Conservation (phyloP, 2,329 filamentous ascomycete species). For the Alternaria gansuensis region DNA sequence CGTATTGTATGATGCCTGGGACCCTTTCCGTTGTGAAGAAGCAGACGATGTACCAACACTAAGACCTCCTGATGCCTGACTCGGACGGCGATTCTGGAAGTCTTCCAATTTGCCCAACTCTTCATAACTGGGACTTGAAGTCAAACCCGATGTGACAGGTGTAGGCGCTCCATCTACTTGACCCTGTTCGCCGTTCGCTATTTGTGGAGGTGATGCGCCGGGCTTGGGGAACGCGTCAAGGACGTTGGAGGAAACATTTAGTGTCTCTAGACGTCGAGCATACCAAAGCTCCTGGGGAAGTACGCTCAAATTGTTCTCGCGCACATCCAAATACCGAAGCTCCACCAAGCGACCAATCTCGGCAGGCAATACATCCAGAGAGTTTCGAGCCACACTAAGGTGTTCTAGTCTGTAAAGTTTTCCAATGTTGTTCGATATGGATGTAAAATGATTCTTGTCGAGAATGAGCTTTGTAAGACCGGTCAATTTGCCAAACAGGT, state of each 20-base stretch:
- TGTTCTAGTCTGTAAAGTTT: slow-evolving; percentile 84
- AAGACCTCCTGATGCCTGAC: slow-evolving; percentile 77
- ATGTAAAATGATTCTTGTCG: slow-evolving; percentile 95
- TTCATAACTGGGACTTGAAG: slow-evolving; percentile 74
- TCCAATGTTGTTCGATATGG: slow-evolving; percentile 84
- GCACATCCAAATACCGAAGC: slow-evolving; percentile 83
- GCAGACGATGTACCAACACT: slow-evolving; percentile 79
- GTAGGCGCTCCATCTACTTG: slow-evolving; percentile 56
- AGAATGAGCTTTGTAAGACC: slow-evolving; percentile 88
- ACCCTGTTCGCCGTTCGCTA: slow-evolving; percentile 39
- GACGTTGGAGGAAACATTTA: slow-evolving; percentile 96
- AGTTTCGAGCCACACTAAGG: slow-evolving; percentile 93
- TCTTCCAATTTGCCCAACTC: slow-evolving; percentile 75
- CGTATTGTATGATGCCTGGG: slow-evolving; percentile 80
- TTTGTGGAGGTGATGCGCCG: slow-evolving; percentile 70
- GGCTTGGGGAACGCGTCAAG: slow-evolving; percentile 91
- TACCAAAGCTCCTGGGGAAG: slow-evolving; percentile 96
- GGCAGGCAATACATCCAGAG: slow-evolving; percentile 80
- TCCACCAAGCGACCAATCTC: slow-evolving; percentile 90
- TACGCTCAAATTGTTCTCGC: slow-evolving; percentile 90
- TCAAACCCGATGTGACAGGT: slow-evolving; percentile 55
- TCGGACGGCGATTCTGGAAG: slow-evolving; percentile 75
- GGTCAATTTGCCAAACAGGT: slow-evolving; percentile 84
- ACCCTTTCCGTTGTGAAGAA: slow-evolving; percentile 75
- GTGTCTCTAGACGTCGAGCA: slow-evolving; percentile 85